Base-by-base conservation (phyloP, 2,329 filamentous ascomycete genomes). In the Rachicladosporium sp. region DNA sequence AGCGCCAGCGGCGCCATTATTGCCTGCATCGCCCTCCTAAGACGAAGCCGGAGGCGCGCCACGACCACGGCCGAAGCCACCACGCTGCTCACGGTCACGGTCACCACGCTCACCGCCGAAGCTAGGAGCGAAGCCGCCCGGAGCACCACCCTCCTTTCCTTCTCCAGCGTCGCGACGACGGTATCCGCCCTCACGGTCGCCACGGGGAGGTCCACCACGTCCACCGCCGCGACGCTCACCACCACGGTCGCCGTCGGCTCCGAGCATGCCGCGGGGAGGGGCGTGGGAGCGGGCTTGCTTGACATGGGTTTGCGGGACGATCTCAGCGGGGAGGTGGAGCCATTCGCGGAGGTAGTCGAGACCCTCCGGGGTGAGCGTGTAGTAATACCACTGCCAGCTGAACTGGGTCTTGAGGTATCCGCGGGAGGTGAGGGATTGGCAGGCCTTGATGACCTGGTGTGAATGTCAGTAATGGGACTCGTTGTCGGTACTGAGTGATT, bases 361-460 rank as follows among this genome's bases (percentile, higher is more conserved):
- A 73, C 91, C 91, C 78, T 96, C 88, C 64, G 88, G 85, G 68
- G 89, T 95, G 71, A 98, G 82, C 71, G 91, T 59, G 82, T 98
- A 98, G 84, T 98, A 98, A 82, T 96, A 94, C 79, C 88, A 94
- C 74, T 94, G 87, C 87, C 87, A 94, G 56, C 87, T 94, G 83
- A 98, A 98, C 73, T 93, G 91, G 60, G 91, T 98, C 85, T 98
- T 98, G 73, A 98, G 80, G 71, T 85, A 96, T 67, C 89, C 89
- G 68, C 91, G 89, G 58, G 88, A 95, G 74, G 81, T 93, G 65
- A 98, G 80, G 52, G 91, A 98, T 77, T 98, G 91, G 73, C 80
- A 82, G 63, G 91, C 91, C 81, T 98, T 98, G 80, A 98, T 85
- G 69, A 96, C 71, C 71, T 75, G 50, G 50, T 33, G 13, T 11